A percentile compares a stretch with the other conserved stretches of the same genome.
phyloP scores from a whole-genome alignment of 257 asterid genomes.

The Knoxia roxburghii region DNA sequence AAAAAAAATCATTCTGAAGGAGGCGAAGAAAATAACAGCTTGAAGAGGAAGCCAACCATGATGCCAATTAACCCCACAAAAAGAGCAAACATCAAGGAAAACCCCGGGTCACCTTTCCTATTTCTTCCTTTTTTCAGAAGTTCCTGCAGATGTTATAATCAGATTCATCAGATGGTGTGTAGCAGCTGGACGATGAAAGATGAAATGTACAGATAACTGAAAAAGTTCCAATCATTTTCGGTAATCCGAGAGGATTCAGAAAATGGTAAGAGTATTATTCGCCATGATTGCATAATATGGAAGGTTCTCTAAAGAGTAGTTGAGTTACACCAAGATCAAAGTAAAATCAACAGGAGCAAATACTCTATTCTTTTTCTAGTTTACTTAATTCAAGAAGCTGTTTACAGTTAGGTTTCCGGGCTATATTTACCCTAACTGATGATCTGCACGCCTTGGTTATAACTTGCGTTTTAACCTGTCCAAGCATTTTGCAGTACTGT shows the following conservation, averaged over 20 bases:
- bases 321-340: neutral
- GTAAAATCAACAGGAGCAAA: neutral
- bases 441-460: neutral
- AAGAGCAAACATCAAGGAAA: conserved; percentile 36
- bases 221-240: neutral
- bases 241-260: neutral
- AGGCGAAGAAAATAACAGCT: conserved; percentile 37
- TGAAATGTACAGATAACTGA: neutral
- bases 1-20: conserved; percentile 24
- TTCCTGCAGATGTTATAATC: conserved; percentile 26
- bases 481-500: neutral
- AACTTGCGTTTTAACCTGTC: neutral
- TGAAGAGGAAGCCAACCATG: conserved; percentile 36
- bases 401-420: neutral
- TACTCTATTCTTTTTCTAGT: neutral
- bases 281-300: neutral
- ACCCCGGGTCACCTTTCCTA: conserved; percentile 30
- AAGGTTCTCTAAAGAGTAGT: neutral
- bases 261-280: neutral
- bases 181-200: neutral
- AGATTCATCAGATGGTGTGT: neutral
- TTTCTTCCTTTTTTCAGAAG: conserved; percentile 36
- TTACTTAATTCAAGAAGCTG: neutral
- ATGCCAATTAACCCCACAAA: conserved; percentile 40
- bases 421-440: neutral